Evolutionary conservation across 371 early-diverging fungal genomes (phyloP).

Genomic region (Rhizopus delemar): DNA sequence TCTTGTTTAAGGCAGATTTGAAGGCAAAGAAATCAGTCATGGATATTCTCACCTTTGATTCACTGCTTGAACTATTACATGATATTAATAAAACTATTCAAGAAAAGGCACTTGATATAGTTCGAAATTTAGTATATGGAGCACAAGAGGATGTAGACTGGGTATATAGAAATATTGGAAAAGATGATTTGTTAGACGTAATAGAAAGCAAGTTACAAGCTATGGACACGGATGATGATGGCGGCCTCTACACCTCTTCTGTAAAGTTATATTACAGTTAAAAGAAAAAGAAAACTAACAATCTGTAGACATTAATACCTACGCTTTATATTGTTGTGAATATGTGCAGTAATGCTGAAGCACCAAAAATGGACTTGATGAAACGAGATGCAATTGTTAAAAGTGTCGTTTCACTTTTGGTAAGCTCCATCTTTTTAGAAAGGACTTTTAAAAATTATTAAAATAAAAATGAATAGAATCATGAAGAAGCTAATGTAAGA

Average conservation of each 20-base stretch:
- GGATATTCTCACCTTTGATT: constrained; percentile 65
- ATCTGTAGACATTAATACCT: constrained; percentile 38
- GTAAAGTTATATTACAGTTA: constrained; percentile 21
- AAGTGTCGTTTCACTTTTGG: constrained; percentile 61
- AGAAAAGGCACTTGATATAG: constrained; percentile 78
- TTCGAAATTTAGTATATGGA: constrained; percentile 78
- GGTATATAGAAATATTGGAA: constrained; percentile 74
- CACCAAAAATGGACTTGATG: constrained; percentile 70
- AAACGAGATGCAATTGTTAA: constrained; percentile 57
- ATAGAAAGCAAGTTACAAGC: constrained; percentile 68
- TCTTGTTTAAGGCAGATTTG: constrained; percentile 73
- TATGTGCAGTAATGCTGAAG: constrained; percentile 70
- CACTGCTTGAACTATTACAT: constrained; percentile 63
- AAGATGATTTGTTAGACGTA: constrained; percentile 58
- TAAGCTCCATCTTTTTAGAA: constrained; percentile 18
- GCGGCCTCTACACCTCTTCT: constrained; percentile 21
- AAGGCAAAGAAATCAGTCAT: constrained; percentile 72
- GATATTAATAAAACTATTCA: constrained; percentile 67
- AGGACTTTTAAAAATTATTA: not conserved
- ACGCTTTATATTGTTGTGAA: constrained; percentile 72
- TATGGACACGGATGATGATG: constrained; percentile 40
- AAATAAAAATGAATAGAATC: constrained; percentile 41
- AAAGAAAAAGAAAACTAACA: not conserved
- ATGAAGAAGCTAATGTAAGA: constrained; percentile 66
- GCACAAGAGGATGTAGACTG: constrained; percentile 50